A percentile compares a stretch with the other conserved stretches of the same genome.
Evolutionary conservation across 768 basidiomycete species (phyloP).

Genomic region (Cyclocybe cylindracea): DNA sequence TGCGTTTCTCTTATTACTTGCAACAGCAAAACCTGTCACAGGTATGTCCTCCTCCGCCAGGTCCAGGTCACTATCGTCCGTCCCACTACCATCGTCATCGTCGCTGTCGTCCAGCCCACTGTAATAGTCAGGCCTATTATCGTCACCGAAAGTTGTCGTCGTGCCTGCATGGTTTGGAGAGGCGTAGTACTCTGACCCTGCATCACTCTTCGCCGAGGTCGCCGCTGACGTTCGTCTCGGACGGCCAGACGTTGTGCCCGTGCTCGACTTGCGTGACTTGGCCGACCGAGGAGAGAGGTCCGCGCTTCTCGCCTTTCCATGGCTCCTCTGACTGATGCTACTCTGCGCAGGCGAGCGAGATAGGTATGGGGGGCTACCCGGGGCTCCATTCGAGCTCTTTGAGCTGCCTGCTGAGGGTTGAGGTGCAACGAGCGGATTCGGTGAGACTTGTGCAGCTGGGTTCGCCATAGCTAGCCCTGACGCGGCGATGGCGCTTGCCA

Average conservation of each 20-base stretch:
- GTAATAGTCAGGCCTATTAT: constrained; percentile 37
- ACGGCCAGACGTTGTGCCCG: constrained; percentile 14
- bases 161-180: background rate
- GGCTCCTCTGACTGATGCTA: constrained; percentile 20
- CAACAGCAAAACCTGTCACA: constrained; percentile 96
- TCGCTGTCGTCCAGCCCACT: constrained; percentile 37
- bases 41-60: constrained; percentile 78
- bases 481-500: constrained; percentile 69
- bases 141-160: constrained; percentile 11
- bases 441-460: constrained; percentile 48
- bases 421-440: constrained; percentile 37
- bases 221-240: constrained; percentile 20
- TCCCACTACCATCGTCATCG: constrained; percentile 33
- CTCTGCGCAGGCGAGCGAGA: constrained; percentile 27
- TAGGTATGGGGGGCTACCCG: constrained; percentile 25
- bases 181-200: constrained; percentile 29
- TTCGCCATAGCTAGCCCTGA: constrained; percentile 70
- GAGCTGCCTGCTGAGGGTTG: constrained; percentile 17
- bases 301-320: constrained; percentile 26
- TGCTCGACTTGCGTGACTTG: constrained; percentile 25
- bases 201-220: constrained; percentile 25
- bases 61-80: constrained; percentile 43
- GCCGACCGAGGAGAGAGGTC: constrained; percentile 33
- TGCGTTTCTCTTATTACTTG: constrained; percentile 89
- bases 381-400: constrained; percentile 4